Evolutionary conservation across 148 eudicot species (phyloP).

Genomic region (Nyssa sinensis): DNA sequence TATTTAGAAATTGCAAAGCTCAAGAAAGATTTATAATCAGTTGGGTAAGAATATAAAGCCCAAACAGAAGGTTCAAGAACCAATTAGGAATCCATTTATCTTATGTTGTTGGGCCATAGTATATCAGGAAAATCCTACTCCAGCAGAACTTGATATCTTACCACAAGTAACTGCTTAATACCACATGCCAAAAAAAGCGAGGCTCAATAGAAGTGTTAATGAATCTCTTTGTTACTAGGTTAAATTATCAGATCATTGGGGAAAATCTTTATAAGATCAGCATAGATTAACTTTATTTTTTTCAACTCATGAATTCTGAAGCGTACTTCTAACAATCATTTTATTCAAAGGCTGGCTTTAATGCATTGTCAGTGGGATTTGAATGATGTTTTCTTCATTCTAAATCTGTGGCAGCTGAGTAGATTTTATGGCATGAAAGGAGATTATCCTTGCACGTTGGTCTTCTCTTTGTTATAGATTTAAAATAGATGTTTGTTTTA

Average conservation of each 20-base stretch:
- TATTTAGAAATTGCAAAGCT: too few species aligned
- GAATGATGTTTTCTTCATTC: not conserved
- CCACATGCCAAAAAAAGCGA: too few species aligned
- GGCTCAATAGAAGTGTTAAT: too few species aligned
- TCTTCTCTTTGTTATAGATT: conserved; percentile 1
- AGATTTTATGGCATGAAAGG: not conserved
- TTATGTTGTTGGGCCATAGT: too few species aligned
- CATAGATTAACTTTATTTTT: not conserved
- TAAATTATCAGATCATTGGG: not conserved
- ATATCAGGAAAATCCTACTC: too few species aligned
- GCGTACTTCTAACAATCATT: not conserved
- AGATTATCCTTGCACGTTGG: not conserved
- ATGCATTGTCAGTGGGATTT: not conserved
- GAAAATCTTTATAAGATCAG: not conserved
- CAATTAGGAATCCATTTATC: too few species aligned
- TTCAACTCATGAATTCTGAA: not conserved
- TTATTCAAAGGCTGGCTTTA: not conserved
- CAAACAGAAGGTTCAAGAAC: too few species aligned
- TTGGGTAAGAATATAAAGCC: too few species aligned
- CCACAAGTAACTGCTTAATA: not conserved
- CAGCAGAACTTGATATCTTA: conserved; percentile 1
- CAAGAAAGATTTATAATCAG: too few species aligned
- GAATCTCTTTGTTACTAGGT: not conserved
- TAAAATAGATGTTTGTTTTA: not conserved
- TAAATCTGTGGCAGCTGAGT: not conserved